Conservation (phyloP, 1,139 yeast species). For the Pichia sp. region DNA sequence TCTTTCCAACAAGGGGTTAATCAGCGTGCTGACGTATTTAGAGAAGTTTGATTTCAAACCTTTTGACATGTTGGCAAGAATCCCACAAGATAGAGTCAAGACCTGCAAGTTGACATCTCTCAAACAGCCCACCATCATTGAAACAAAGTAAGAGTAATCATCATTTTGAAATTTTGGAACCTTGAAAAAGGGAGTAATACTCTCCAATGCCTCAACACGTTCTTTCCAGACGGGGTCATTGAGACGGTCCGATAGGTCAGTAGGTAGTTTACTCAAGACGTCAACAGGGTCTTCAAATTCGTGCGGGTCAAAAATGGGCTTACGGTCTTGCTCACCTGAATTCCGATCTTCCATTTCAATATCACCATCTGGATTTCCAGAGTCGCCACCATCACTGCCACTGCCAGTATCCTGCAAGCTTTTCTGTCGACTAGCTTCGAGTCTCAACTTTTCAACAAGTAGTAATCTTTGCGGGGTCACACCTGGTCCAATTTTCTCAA, state of each 20-base stretch:
- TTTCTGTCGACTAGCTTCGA: constrained; percentile 10
- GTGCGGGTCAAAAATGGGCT: constrained; percentile 38
- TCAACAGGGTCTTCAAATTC: constrained; percentile 52
- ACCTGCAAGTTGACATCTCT: constrained; percentile 90
- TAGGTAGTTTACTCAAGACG: constrained; percentile 60
- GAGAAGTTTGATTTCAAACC: constrained; percentile 57
- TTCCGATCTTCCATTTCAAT: constrained; percentile 25
- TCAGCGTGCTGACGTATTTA: constrained; percentile 46
- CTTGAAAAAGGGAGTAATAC: constrained; percentile 44
- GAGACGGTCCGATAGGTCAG: constrained; percentile 48
- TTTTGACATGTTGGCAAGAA: constrained; percentile 53
- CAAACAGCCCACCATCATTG: constrained; percentile 62
- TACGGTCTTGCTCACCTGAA: constrained; percentile 8
- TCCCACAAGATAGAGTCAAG: constrained; percentile 72
- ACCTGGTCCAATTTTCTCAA: constrained; percentile 41
- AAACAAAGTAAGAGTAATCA: constrained; percentile 61
- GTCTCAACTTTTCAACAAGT: constrained; percentile 10
- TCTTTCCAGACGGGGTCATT: constrained; percentile 82
- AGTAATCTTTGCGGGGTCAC: constrained; percentile 50
- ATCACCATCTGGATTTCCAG: constrained; percentile 14
- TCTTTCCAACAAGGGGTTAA: constrained; percentile 68
- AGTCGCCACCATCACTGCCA: constrained; percentile 6
- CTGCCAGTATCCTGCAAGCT: too few species aligned
- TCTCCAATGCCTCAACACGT: constrained; percentile 79
- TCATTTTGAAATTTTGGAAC: constrained; percentile 44